Base-by-base conservation (phyloP, 768 basidiomycete species). In the Naganishia vishniacii region DNA sequence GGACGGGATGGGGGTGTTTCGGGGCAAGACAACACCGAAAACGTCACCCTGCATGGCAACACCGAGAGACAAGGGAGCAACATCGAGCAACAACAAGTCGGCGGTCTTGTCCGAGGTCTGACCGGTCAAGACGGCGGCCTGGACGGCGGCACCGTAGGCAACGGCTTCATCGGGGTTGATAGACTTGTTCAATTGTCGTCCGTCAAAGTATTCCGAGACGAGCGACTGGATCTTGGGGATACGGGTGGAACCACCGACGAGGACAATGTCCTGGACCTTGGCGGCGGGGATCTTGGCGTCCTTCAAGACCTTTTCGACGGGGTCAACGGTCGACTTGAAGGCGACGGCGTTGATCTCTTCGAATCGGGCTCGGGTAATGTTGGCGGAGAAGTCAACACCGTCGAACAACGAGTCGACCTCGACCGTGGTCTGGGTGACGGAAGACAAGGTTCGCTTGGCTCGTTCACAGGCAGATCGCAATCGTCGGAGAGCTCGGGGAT, bases 11-110 rank as follows among this genome's bases (percentile, higher is more conserved):
- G 94, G 91, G 69, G 95, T 98, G 84, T 99, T 99, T 73, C 95
- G 89, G 76, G 94, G 94, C 73, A 99, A 92, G 75, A 99, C 95
- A 68, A 97, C 88, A 82, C 95, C 95, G 80, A 99, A 99, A 78
- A 99, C 90, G 78, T 99, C 95, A 76, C 95, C 95, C 80, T 99
- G 95, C 95, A 99, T 99, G 79, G 95, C 95, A 71, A 99, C 95
- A 87, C 94, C 94, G 73, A 99, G 88, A 67, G 93, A 97, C 65
- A 99, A 84, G 69, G 95, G 94, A 68, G 95, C 88, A 69, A 99
- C 94, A 81, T 99, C 95, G 73, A 99, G 91, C 72, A 99, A 86
- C 74, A 99, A 86, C 70, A 99, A 87, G 77, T 98, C 94, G 79
- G 91, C 88, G 65, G 95, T 99, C 83, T 98, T 94, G 71, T 99